Evolutionary conservation across 1,284 basidiomycete genomes (phyloP).

Genomic region (Athelia sp.): DNA sequence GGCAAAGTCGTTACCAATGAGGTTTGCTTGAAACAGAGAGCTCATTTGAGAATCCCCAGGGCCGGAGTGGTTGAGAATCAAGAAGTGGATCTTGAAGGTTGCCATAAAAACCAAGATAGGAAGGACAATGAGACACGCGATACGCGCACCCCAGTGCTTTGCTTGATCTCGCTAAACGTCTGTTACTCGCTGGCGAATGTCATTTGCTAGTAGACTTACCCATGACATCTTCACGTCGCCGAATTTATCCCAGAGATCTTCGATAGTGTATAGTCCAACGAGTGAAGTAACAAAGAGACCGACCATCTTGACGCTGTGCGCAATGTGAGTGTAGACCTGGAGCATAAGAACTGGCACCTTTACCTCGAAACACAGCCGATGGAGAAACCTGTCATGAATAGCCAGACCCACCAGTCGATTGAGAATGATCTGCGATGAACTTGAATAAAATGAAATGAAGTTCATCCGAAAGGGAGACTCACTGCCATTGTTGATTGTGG

Average conservation of each 20-base stretch:
- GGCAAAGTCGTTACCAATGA: slow-evolving; percentile 90
- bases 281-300: slow-evolving; percentile 94
- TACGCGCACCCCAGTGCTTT: slow-evolving; percentile 88
- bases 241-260: slow-evolving; percentile 98
- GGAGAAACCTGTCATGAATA: slow-evolving; percentile 84
- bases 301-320: slow-evolving; percentile 87
- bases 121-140: slow-evolving; percentile 82
- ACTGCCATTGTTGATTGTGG: slow-evolving; percentile 93
- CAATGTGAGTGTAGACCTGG: background rate
- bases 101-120: slow-evolving; percentile 91
- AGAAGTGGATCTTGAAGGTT: slow-evolving; percentile 95
- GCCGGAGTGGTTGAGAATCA: slow-evolving; percentile 90
- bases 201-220: slow-evolving; percentile 40
- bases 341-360: slow-evolving; percentile 7
- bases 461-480: slow-evolving; percentile 23
- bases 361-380: slow-evolving; percentile 95
- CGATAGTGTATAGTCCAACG: slow-evolving; percentile 94
- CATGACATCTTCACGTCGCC: slow-evolving; percentile 91
- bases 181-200: slow-evolving; percentile 7
- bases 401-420: slow-evolving; percentile 96
- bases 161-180: slow-evolving; percentile 67
- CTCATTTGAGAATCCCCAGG: slow-evolving; percentile 99
- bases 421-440: slow-evolving; percentile 69
- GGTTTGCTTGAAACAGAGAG: slow-evolving; percentile 96
- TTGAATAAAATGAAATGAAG: slow-evolving; percentile 1